A percentile compares a stretch with the other conserved stretches of the same genome.
Conservation (phyloP, 1,284 basidiomycete genomes). For the Irpex lacteus region DNA sequence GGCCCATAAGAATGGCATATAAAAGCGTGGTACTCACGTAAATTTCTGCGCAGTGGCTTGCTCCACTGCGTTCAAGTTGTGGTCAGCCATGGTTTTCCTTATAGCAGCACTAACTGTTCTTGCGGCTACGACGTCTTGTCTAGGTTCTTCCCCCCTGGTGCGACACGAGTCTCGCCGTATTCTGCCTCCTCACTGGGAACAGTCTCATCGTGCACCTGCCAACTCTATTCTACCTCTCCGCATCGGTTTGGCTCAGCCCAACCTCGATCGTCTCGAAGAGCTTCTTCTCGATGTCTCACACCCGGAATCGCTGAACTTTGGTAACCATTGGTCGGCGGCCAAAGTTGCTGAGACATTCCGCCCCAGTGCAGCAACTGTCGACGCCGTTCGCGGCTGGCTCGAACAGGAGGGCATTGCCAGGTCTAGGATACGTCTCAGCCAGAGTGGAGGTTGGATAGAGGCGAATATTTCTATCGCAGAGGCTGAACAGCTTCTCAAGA, state of each 20-base stretch:
- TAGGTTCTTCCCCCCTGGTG: slow-evolving; percentile 27
- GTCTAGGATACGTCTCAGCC: slow-evolving; percentile 31
- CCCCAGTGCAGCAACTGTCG: slow-evolving; percentile 39
- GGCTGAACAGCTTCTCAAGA: slow-evolving; percentile 41
- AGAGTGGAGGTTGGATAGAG: slow-evolving; percentile 40
- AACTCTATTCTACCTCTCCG: slow-evolving; percentile 37
- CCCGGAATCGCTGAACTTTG: slow-evolving; percentile 40
- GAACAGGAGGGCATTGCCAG: slow-evolving; percentile 29
- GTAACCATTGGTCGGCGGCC: slow-evolving; percentile 39
- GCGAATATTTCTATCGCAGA: slow-evolving; percentile 43
- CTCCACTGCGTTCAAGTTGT: too few relatives aligned
- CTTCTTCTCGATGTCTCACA: slow-evolving; percentile 43
- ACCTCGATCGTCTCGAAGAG: slow-evolving; percentile 39
- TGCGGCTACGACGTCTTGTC: slow-evolving; percentile 27
- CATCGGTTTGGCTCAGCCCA: slow-evolving; percentile 44
- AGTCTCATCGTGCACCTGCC: slow-evolving; percentile 23
- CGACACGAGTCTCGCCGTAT: slow-evolving; percentile 3
- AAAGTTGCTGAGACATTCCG: slow-evolving; percentile 40
- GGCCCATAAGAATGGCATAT: not conserved
- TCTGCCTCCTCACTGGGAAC: slow-evolving; percentile 4
- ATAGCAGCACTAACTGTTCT: not conserved
- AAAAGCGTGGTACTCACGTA: too few relatives aligned
- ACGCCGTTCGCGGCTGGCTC: slow-evolving; percentile 31
- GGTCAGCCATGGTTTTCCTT: not conserved
- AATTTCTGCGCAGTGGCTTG: too few relatives aligned